Conservation (phyloP, 192 early-diverging fungal species). For the Thoreauomyces humboldtii region DNA sequence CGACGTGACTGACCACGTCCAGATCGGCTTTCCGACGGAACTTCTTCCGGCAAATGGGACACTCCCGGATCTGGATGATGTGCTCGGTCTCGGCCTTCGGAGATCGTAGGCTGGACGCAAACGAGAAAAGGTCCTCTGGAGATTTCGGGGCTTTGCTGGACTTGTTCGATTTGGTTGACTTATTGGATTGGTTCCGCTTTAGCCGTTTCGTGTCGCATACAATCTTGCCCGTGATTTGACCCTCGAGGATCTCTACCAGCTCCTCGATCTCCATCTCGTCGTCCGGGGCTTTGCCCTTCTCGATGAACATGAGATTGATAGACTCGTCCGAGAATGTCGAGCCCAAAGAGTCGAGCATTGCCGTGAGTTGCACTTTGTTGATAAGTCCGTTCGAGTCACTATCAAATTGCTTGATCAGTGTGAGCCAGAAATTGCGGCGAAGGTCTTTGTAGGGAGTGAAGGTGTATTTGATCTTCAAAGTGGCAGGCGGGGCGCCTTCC, state of each 20-base stretch:
- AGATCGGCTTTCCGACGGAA: conserved; percentile 54
- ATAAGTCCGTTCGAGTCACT: conserved; percentile 59
- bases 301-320: conserved; percentile 57
- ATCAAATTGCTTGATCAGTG: conserved; percentile 61
- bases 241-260: conserved; percentile 59
- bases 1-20: conserved; percentile 75
- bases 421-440: conserved; percentile 69
- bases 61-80: conserved; percentile 61
- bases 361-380: conserved; percentile 58
- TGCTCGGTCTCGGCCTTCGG: conserved; percentile 45
- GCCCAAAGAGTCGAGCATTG: conserved; percentile 71
- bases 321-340: conserved; percentile 65
- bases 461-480: conserved; percentile 54
- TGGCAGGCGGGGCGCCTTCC: neutral
- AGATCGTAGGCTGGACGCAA: neutral
- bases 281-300: conserved; percentile 37
- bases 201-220: conserved; percentile 15
- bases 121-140: neutral
- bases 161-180: conserved; percentile 1
- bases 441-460: too few species aligned
- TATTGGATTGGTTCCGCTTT: neutral
- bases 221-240: conserved; percentile 33
- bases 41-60: conserved; percentile 68
- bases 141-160: neutral
- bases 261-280: conserved; percentile 69